Evolutionary conservation across 768 basidiomycete species (phyloP), one percentile per base, ranked within the genome.

Genomic region (Naganishia vishniacii): DNA sequence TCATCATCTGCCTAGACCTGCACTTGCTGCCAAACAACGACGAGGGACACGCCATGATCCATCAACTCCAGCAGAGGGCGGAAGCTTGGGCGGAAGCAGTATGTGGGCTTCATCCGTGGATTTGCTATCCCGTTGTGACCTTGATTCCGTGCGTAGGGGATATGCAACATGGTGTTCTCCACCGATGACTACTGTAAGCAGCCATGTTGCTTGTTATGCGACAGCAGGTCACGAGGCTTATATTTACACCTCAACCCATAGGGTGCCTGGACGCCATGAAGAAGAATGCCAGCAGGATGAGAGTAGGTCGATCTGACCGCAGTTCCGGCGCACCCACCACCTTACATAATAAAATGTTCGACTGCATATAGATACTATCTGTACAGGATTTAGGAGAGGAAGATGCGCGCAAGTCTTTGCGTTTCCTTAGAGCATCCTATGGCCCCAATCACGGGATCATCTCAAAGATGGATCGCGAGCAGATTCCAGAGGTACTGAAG

Each of bases 1-100:
- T 12, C 16, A 1, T 2, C 29, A 9, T 2, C 59, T 11, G 7
- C 5, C 8, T 59, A 78, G 77, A 78, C 58, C 67, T 78, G 11
- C 77, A 77, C 47, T 69, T 78, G 4, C 74, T 77, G 59, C 76
- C 76, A 11, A 88, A 90, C 68, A 84, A 89, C 67, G 87, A 87
- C 11, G 84, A 84, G 28, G 89, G 90, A 0, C 81, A 82, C 67
- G 83, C 86, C 44, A 83, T 92, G 79, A 79, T 95, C n/a, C 78
- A 91, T 61, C 89, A 90, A 70, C 81, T 92, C 18, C 91, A 92
- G 72, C 88, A 89, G 72, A 82, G 85, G 61, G 91, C 88, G 5
- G 91, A 92, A 74, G 78, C 85, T 6, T 93, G 92, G 89, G 85
- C 87, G 5, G 86, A 87, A 84, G 86, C 62, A 68, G 53, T 56